Percentiles rank a stretch among this genome's conserved stretches.
These are phyloP conservation scores for Echinosophora koreensis DNA, from an alignment of 306 rosid genomes.

Conservation along the genomic window DNA sequence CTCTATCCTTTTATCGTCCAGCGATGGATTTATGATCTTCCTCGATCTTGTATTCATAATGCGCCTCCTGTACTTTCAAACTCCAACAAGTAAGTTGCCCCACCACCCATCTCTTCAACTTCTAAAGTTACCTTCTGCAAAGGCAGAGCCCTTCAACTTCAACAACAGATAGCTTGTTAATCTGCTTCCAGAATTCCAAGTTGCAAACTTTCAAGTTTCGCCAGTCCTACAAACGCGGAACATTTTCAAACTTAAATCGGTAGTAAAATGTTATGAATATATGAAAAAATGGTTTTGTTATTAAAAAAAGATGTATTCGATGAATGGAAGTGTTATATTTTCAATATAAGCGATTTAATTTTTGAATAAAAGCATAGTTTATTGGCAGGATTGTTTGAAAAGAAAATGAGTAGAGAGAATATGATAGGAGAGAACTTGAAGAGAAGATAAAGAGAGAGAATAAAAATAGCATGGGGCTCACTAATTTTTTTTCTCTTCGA, in stretches of 20 bases:
- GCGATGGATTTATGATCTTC: background rate
- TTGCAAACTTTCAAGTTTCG: background rate
- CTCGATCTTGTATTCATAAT: constrained; percentile 26
- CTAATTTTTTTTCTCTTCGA: too few relatives aligned
- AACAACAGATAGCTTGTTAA: constrained; percentile 1
- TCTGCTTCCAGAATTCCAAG: constrained; percentile 1
- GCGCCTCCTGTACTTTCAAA: background rate
- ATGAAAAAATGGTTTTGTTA: too few relatives aligned
- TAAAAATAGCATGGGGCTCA: too few relatives aligned
- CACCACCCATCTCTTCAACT: too few relatives aligned
- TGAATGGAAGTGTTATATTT: too few relatives aligned
- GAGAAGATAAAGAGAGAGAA: too few relatives aligned
- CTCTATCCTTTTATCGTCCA: constrained; percentile 16
- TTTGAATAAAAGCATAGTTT: background rate
- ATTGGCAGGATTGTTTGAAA: too few relatives aligned
- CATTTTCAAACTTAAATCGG: background rate
- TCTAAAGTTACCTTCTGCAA: background rate
- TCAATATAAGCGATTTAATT: too few relatives aligned
- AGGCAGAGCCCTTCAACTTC: background rate
- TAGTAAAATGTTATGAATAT: background rate
- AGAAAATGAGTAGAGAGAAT: too few relatives aligned
- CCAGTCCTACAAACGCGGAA: background rate
- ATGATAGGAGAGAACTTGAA: too few relatives aligned
- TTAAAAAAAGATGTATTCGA: too few relatives aligned
- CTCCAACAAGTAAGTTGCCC: background rate